These are phyloP conservation scores for Plasmodium vinckei DNA, from an alignment of 169 alveolate species.

Conservation along the genomic window DNA sequence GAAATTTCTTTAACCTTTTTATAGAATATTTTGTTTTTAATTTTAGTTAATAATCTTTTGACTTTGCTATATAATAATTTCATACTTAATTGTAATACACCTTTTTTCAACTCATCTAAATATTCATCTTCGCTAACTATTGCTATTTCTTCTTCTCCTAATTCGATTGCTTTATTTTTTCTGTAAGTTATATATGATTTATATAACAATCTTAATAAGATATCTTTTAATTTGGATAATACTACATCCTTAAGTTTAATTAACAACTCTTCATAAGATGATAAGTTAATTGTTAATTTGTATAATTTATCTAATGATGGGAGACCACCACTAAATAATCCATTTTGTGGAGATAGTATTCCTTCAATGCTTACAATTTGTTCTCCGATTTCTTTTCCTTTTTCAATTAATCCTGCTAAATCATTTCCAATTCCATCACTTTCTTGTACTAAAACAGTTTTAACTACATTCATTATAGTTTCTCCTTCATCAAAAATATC, in stretches of 20 bases:
- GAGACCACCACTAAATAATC: too few relatives aligned
- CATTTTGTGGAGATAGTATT: background rate
- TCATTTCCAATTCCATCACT: slow-evolving; percentile 17
- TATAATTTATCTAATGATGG: background rate
- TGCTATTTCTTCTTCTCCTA: slow-evolving; percentile 1
- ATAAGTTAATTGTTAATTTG: slow-evolving; percentile 7
- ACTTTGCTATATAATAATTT: slow-evolving; percentile 28
- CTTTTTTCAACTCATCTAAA: slow-evolving; percentile 47
- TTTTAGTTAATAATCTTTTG: background rate
- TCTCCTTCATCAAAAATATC: slow-evolving; percentile 36
- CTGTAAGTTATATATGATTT: slow-evolving; percentile 29
- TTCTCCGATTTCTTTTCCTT: slow-evolving; percentile 63
- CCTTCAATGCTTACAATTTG: slow-evolving; percentile 6
- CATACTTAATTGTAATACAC: slow-evolving; percentile 35
- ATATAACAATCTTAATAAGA: slow-evolving; percentile 18
- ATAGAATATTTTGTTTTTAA: slow-evolving; percentile 27
- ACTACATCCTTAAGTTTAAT: background rate
- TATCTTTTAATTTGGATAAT: slow-evolving; percentile 23
- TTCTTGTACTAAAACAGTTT: slow-evolving; percentile 4
- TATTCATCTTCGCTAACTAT: background rate
- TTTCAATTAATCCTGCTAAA: slow-evolving; percentile 11
- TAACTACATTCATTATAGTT: slow-evolving; percentile 28
- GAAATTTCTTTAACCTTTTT: background rate
- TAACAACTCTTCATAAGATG: slow-evolving; percentile 28
- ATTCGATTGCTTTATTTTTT: slow-evolving; percentile 30